These are phyloP conservation scores for Benincasa hispida DNA, from an alignment of 306 rosid species.

Conservation along the genomic window DNA sequence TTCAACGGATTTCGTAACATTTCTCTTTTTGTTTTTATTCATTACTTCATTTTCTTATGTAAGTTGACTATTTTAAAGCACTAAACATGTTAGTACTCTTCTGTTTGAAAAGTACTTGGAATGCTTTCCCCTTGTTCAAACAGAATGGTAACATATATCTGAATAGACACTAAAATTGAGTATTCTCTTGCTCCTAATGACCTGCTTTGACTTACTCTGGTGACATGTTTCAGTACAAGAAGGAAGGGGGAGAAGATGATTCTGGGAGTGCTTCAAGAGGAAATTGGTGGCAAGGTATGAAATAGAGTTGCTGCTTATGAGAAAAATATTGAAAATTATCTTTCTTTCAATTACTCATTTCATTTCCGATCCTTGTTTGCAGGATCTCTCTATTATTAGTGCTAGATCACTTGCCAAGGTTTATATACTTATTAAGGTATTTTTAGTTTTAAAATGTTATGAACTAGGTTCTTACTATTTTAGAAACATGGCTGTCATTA, in stretches of 20 bases:
- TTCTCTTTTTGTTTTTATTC: neutral
- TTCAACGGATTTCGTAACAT: neutral
- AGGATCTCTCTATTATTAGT: slow-evolving; percentile 80
- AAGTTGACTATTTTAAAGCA: neutral
- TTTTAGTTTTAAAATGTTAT: neutral
- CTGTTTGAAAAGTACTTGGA: neutral
- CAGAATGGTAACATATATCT: neutral
- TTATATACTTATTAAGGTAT: slow-evolving; percentile 33
- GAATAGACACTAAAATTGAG: neutral
- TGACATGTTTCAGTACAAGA: slow-evolving; percentile 34
- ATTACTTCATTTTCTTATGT: neutral
- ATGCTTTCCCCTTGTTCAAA: neutral
- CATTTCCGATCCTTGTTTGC: slow-evolving; percentile 8
- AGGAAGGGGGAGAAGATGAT: slow-evolving; percentile 64
- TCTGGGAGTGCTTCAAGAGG: slow-evolving; percentile 74
- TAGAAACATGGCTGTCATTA: neutral
- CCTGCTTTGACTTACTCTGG: neutral
- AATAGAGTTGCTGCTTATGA: neutral
- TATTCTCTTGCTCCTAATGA: neutral
- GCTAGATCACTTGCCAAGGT: slow-evolving; percentile 14
- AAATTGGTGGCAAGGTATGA: slow-evolving; percentile 90
- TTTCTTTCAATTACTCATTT: slow-evolving; percentile 6
- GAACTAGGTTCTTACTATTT: neutral
- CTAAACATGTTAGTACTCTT: neutral
- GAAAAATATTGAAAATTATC: neutral